These are phyloP conservation scores for Termitomyces sp. DNA, from an alignment of 768 basidiomycete genomes.

Conservation along the genomic window DNA sequence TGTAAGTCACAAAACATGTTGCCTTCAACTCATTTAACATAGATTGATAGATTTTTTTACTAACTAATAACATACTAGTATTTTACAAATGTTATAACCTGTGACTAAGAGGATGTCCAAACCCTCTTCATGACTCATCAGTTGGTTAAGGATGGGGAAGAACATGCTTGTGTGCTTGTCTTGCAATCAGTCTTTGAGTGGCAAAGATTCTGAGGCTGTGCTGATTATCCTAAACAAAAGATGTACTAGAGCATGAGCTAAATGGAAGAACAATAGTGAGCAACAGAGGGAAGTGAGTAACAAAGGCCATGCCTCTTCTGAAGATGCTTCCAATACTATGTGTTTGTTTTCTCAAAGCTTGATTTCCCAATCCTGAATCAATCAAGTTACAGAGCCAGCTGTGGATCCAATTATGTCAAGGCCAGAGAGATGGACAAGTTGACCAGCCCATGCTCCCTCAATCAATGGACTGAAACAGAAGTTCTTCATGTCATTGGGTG, in stretches of 20 bases:
- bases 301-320: constrained; percentile 33
- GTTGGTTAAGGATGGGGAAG: constrained; percentile 53
- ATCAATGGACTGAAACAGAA: constrained; percentile 26
- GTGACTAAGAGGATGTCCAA: constrained; percentile 39
- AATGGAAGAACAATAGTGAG: background rate
- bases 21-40: too few species aligned
- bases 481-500: background rate
- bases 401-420: constrained; percentile 61
- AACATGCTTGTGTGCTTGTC: constrained; percentile 71
- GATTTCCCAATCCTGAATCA: constrained; percentile 56
- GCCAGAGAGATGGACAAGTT: constrained; percentile 53
- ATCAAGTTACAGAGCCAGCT: constrained; percentile 53
- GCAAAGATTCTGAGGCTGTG: constrained; percentile 58
- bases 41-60: too few species aligned
- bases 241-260: constrained; percentile 35
- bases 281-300: background rate
- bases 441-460: constrained; percentile 53
- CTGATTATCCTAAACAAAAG: constrained; percentile 56
- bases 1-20: too few species aligned
- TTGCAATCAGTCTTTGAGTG: constrained; percentile 65
- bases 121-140: constrained; percentile 54
- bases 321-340: constrained; percentile 43
- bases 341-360: constrained; percentile 64
- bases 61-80: too few species aligned
- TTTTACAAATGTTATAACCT: too few species aligned